These are phyloP conservation scores for Trichoderma sp. DNA, from an alignment of 2,329 filamentous ascomycete species.

Conservation along the genomic window DNA sequence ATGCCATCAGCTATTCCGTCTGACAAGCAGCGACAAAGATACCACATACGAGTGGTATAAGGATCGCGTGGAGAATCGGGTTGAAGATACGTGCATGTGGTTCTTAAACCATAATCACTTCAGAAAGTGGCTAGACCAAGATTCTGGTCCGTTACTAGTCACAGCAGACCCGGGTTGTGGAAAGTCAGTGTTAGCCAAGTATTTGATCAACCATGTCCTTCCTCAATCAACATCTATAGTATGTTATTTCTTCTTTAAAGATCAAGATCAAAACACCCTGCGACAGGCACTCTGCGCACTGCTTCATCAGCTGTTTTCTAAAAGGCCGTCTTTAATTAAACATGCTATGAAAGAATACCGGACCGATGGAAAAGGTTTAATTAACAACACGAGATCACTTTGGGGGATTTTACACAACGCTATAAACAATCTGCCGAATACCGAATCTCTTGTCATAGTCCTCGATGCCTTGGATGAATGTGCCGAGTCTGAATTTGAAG, in stretches of 20 bases:
- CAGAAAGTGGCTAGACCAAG: conserved; percentile 34
- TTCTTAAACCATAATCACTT: conserved; percentile 37
- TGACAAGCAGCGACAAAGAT: conserved; percentile 12
- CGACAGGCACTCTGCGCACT: conserved; percentile 42
- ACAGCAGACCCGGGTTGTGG: conserved; percentile 44
- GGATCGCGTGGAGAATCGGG: conserved; percentile 14
- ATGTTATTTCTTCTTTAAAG: conserved; percentile 50
- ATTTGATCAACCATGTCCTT: conserved; percentile 37
- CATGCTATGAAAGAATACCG: conserved; percentile 36
- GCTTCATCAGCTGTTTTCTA: conserved; percentile 43
- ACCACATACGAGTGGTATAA: conserved; percentile 38
- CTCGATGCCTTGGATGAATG: conserved; percentile 43
- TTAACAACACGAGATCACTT: conserved; percentile 31
- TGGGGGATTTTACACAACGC: conserved; percentile 40
- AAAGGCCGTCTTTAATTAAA: conserved; percentile 36
- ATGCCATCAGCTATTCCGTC: conserved; percentile 28
- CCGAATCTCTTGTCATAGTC: conserved; percentile 39
- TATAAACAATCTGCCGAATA: conserved; percentile 29
- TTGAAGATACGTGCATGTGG: conserved; percentile 38
- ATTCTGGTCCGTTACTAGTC: conserved; percentile 38
- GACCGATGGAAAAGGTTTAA: conserved; percentile 33
- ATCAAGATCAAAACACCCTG: conserved; percentile 40
- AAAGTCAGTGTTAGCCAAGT: conserved; percentile 42
- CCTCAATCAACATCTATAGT: conserved; percentile 30
- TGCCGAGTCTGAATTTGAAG: conserved; percentile 25